Conservation (phyloP, 2,329 filamentous ascomycete genomes). For the Phialemonium atrogriseum region DNA sequence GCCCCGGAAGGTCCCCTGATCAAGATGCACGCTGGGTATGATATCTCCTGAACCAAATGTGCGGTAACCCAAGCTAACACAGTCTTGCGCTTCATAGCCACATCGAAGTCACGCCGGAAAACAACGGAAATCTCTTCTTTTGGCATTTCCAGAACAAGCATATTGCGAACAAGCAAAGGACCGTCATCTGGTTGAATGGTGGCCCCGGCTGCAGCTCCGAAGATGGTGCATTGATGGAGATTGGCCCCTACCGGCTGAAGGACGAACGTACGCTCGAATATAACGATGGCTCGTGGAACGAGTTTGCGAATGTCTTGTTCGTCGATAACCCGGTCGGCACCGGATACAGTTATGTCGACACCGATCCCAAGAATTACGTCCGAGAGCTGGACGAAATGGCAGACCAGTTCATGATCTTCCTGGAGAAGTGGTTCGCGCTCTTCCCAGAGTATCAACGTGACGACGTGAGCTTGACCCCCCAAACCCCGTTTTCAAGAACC, state of each 20-base stretch:
- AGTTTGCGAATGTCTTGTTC: slow-evolving; percentile 94
- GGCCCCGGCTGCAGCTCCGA: slow-evolving; percentile 96
- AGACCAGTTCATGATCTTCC: slow-evolving; percentile 74
- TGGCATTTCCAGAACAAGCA: slow-evolving; percentile 97
- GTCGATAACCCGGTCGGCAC: slow-evolving; percentile 96
- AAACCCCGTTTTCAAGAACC: slow-evolving; percentile 2
- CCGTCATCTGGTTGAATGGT: slow-evolving; percentile 94
- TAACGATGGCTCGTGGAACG: slow-evolving; percentile 96
- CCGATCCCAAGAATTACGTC: slow-evolving; percentile 76
- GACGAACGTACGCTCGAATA: slow-evolving; percentile 62
- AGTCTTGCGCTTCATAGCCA: slow-evolving; percentile 48
- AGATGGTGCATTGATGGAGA: slow-evolving; percentile 92
- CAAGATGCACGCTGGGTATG: slow-evolving; percentile 98
- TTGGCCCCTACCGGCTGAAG: slow-evolving; percentile 84
- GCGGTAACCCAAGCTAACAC: slow-evolving; percentile 7
- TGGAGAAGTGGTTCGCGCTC: slow-evolving; percentile 83
- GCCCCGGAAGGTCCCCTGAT: slow-evolving; percentile 68
- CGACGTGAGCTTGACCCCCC: slow-evolving; percentile 58
- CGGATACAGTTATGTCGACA: slow-evolving; percentile 92
- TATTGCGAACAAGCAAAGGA: slow-evolving; percentile 83
- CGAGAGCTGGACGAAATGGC: slow-evolving; percentile 86
- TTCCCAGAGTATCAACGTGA: slow-evolving; percentile 90
- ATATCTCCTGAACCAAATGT: slow-evolving; percentile 8
- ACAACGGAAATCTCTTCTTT: slow-evolving; percentile 94
- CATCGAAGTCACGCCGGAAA: slow-evolving; percentile 76